Evolutionary conservation across 2,329 filamentous ascomycete species (phyloP).

Genomic region (Fusarium drepaniforme): DNA sequence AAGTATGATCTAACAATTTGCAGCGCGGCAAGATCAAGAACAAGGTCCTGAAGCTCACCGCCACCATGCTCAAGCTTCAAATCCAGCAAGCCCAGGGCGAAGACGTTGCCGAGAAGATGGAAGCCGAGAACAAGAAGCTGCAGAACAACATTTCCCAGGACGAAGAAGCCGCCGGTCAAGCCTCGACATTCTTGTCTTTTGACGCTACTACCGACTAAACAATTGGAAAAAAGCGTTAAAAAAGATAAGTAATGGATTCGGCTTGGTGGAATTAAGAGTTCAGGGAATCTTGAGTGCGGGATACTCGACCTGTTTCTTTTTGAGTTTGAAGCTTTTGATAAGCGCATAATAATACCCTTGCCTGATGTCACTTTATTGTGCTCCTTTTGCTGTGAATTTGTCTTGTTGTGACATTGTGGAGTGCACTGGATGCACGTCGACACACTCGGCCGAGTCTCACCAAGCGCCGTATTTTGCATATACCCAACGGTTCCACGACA

Average conservation of each 20-base stretch:
- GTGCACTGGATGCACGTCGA: not conserved
- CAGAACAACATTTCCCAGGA: constrained; percentile 66
- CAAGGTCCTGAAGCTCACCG: constrained; percentile 69
- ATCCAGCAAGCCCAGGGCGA: constrained; percentile 64
- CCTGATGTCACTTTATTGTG: not conserved
- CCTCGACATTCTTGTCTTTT: constrained; percentile 50
- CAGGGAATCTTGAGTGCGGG: not conserved
- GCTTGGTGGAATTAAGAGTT: not conserved
- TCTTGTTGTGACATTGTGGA: not conserved
- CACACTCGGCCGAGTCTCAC: not conserved
- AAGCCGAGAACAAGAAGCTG: constrained; percentile 63
- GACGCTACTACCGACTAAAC: constrained; percentile 30
- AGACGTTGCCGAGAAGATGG: constrained; percentile 58
- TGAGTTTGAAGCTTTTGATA: constrained; percentile 2
- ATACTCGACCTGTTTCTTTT: not conserved
- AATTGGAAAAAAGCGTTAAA: not conserved
- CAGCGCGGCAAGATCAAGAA: constrained; percentile 70
- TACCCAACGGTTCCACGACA: not conserved
- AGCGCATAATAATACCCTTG: not conserved
- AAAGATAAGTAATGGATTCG: not conserved
- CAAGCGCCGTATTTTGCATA: not conserved
- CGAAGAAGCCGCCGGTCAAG: constrained; percentile 58
- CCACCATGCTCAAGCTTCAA: constrained; percentile 63
- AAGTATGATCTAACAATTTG: not conserved
- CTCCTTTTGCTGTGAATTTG: not conserved